Percentiles rank a stretch among this genome's conserved stretches.
Evolutionary conservation across 352 stramenopile genomes (phyloP).

Genomic region (Phytopythium kandeliae): DNA sequence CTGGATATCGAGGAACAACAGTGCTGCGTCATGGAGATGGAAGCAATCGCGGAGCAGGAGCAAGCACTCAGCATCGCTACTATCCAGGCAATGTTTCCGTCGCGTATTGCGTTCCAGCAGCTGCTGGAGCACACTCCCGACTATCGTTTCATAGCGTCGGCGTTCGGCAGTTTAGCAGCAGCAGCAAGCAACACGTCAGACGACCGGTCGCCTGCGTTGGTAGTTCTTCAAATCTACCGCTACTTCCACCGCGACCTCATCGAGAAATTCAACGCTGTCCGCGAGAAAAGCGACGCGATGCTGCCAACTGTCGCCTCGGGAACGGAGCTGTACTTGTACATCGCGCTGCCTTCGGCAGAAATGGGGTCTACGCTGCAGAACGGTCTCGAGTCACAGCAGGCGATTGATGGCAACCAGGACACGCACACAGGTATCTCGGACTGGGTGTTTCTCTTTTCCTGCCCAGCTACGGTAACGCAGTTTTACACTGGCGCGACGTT

Average conservation of each 20-base stretch:
- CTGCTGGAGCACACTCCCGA: conserved; percentile 38
- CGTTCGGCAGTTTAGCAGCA: conserved; percentile 18
- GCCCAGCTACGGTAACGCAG: conserved; percentile 18
- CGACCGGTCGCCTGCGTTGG: conserved; percentile 3
- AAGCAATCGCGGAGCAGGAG: conserved; percentile 33
- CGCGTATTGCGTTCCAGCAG: conserved; percentile 39
- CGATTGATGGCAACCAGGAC: background rate
- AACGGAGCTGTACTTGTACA: conserved; percentile 36
- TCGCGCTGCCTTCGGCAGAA: conserved; percentile 26
- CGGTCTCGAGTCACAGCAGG: conserved; percentile 12
- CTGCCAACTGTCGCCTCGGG: background rate
- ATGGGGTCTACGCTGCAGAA: conserved; percentile 25
- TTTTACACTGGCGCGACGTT: conserved; percentile 25
- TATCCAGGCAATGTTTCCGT: conserved; percentile 26
- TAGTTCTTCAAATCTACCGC: conserved; percentile 42
- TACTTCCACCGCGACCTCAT: conserved; percentile 34
- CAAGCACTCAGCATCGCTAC: conserved; percentile 26
- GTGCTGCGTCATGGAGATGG: conserved; percentile 43
- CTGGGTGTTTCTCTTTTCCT: conserved; percentile 41
- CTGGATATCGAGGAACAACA: conserved; percentile 24
- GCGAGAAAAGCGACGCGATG: background rate
- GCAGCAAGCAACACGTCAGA: conserved; percentile 1
- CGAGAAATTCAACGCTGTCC: conserved; percentile 17
- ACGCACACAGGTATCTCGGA: background rate
- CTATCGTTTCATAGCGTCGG: conserved; percentile 33